phyloP scores from a whole-genome alignment of 2,329 filamentous ascomycete species.

The Diplodia intermedia region DNA sequence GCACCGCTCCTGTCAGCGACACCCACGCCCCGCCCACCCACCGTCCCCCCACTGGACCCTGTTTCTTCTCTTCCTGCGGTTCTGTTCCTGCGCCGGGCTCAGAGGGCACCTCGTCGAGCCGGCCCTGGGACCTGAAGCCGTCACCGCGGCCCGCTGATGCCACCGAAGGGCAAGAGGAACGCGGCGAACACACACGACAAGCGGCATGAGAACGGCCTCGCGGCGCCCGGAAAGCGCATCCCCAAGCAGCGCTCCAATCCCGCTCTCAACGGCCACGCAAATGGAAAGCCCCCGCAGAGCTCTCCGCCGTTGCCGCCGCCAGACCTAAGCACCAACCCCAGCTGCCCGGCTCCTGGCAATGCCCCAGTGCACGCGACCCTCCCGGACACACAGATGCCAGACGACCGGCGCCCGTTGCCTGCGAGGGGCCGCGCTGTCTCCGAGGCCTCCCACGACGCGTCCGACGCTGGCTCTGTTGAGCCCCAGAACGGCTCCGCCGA shows the following conservation, averaged over 20 bases:
- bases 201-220: constrained; percentile 86
- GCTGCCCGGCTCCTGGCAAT: constrained; percentile 43
- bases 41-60: constrained; percentile 31
- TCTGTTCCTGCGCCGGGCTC: constrained; percentile 54
- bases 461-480: constrained; percentile 50
- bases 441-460: constrained; percentile 54
- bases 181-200: constrained; percentile 57
- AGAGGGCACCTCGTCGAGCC: constrained; percentile 52
- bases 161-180: constrained; percentile 56
- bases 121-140: constrained; percentile 46
- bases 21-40: constrained; percentile 30
- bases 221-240: constrained; percentile 76
- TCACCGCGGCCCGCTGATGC: constrained; percentile 52
- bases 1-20: constrained; percentile 35
- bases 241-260: constrained; percentile 56
- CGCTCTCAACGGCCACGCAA: constrained; percentile 52
- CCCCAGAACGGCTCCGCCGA: constrained; percentile 43
- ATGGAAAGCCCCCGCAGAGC: constrained; percentile 49
- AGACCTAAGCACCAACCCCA: constrained; percentile 48
- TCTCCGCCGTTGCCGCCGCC: constrained; percentile 50
- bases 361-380: constrained; percentile 35
- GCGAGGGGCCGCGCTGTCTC: constrained; percentile 52
- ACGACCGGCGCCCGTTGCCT: constrained; percentile 30
- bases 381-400: constrained; percentile 33
- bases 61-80: constrained; percentile 45